A percentile compares a stretch with the other conserved stretches of the same genome.
phyloP scores from a whole-genome alignment of 306 rosid genomes.

The Neltuma alba region DNA sequence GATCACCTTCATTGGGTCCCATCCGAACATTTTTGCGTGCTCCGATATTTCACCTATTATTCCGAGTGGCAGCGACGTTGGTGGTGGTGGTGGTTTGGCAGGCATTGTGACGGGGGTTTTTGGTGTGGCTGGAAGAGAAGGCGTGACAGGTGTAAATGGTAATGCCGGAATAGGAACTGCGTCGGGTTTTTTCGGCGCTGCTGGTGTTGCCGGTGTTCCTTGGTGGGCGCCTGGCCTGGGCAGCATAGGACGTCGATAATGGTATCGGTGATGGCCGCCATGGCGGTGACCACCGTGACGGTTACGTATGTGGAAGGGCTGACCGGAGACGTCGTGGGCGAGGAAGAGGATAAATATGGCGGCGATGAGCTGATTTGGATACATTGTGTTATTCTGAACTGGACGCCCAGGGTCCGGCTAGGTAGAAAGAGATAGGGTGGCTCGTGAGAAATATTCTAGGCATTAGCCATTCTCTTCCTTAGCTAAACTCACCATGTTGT shows the following conservation, averaged over 20 bases:
- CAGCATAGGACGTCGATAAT: not conserved
- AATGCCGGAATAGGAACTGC: not conserved
- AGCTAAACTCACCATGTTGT: not conserved
- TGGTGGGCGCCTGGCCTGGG: not conserved
- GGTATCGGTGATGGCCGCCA: not conserved
- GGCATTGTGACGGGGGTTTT: not conserved
- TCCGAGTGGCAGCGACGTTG: not conserved
- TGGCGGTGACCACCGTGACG: not conserved
- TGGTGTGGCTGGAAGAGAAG: not conserved
- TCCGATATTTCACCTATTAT: not conserved
- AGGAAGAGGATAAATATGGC: constrained; percentile 3
- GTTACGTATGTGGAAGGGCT: not conserved
- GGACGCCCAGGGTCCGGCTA: not conserved
- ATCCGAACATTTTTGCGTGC: constrained; percentile 32
- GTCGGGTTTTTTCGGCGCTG: not conserved
- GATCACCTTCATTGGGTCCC: not conserved
- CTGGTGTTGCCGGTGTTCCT: not conserved
- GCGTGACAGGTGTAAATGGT: not conserved
- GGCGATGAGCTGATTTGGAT: not conserved
- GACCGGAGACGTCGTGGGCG: not conserved
- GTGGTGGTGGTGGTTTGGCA: not conserved
- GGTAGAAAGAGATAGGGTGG: not conserved
- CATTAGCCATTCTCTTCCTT: not conserved
- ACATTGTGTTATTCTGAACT: not conserved
- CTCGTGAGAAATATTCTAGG: not conserved